These are phyloP conservation scores for Pseudogymnoascus destructans DNA, from an alignment of 2,329 filamentous ascomycete genomes.

Conservation along the genomic window DNA sequence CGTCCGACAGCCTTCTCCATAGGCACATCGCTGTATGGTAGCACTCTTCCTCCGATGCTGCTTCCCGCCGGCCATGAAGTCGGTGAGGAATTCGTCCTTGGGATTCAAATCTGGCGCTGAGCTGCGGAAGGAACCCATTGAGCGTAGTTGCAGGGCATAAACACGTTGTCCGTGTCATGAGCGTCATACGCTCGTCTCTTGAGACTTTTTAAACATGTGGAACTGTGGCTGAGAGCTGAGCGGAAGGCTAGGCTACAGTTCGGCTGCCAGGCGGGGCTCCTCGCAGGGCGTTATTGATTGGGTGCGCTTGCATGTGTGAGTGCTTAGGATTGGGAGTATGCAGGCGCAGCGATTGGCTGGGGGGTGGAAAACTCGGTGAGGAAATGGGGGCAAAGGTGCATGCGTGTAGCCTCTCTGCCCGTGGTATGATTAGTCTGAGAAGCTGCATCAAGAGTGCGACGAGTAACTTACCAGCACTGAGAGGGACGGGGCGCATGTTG, in stretches of 20 bases:
- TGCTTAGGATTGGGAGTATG: not conserved
- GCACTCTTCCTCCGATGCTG: not conserved
- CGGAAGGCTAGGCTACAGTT: slow-evolving; percentile 5
- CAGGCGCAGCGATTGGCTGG: not conserved
- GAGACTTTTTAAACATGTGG: not conserved
- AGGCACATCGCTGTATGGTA: not conserved
- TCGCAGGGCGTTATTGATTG: slow-evolving; percentile 3
- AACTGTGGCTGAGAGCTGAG: not conserved
- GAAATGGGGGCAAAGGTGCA: not conserved
- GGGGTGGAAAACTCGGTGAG: not conserved
- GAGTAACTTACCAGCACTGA: not conserved
- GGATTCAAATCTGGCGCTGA: not conserved
- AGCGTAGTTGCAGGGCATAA: not conserved
- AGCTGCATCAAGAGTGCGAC: not conserved
- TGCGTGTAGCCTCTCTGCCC: not conserved
- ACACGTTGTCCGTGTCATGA: not conserved
- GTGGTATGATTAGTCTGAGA: not conserved
- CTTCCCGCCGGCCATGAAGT: not conserved
- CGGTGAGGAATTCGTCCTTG: not conserved
- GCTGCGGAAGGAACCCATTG: not conserved
- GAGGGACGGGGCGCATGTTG: not conserved
- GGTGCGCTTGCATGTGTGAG: not conserved
- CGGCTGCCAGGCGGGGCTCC: not conserved
- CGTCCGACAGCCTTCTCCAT: not conserved
- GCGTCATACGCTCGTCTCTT: not conserved